These are phyloP conservation scores for Dichotomopilus funicola DNA, from an alignment of 2,329 filamentous ascomycete genomes.

Conservation along the genomic window DNA sequence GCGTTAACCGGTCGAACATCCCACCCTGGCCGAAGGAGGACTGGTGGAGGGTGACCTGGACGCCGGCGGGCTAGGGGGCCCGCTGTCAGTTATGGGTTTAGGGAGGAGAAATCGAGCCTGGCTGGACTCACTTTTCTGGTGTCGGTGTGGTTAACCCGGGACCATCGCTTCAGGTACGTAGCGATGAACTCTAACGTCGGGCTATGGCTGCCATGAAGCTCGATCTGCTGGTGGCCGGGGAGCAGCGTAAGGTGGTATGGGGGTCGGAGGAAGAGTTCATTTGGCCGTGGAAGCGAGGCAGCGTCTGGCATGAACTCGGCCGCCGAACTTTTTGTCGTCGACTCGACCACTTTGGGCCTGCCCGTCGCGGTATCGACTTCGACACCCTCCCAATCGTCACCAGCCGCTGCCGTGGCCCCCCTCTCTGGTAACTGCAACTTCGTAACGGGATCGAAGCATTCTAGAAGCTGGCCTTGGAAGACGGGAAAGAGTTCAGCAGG, in stretches of 20 bases:
- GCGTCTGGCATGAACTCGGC: constrained; percentile 36
- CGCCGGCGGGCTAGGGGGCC: constrained; percentile 34
- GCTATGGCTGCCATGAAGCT: constrained; percentile 43
- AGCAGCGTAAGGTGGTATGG: constrained; percentile 43
- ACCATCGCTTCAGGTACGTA: constrained; percentile 44
- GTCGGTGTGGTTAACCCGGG: constrained; percentile 36
- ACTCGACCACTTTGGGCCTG: constrained; percentile 31
- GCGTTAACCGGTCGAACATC: constrained; percentile 37
- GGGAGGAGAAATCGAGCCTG: neutral
- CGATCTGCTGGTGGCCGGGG: constrained; percentile 28
- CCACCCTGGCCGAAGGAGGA: constrained; percentile 40
- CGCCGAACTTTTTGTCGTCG: neutral
- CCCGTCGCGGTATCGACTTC: constrained; percentile 28
- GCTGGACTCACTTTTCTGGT: constrained; percentile 23
- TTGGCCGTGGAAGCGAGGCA: constrained; percentile 38
- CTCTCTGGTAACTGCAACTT: constrained; percentile 2
- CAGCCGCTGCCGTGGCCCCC: constrained; percentile 17
- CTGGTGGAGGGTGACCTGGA: constrained; percentile 37
- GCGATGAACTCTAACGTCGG: constrained; percentile 39
- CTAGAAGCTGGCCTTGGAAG: constrained; percentile 32
- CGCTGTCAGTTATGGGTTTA: neutral
- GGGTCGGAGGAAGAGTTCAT: constrained; percentile 40
- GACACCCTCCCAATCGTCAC: constrained; percentile 41
- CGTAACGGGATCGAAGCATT: constrained; percentile 30
- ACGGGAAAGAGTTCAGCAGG: constrained; percentile 30